Percentiles rank a stretch among this genome's conserved stretches.
Evolutionary conservation across 306 rosid genomes (phyloP).

Genomic region (Dryas drummondii): DNA sequence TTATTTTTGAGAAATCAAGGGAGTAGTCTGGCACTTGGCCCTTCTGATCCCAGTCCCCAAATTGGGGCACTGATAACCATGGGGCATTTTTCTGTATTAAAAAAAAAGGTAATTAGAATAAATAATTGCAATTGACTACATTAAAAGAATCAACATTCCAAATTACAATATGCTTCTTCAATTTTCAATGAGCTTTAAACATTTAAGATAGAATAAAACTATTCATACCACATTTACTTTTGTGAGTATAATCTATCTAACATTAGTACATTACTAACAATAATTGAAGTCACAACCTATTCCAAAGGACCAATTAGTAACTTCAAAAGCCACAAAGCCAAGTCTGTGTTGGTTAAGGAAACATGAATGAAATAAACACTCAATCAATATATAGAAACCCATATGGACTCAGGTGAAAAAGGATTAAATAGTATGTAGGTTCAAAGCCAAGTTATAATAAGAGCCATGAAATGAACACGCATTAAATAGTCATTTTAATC

Average conservation of each 20-base stretch:
- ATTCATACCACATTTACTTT: background rate
- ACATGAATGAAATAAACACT: background rate
- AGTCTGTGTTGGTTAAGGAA: background rate
- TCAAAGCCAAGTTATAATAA: background rate
- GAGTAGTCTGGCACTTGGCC: constrained; percentile 90
- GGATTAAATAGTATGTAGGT: background rate
- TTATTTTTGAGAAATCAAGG: constrained; percentile 87
- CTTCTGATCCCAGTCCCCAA: constrained; percentile 97
- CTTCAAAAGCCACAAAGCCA: background rate
- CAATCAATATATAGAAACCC: background rate
- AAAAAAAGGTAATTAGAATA: background rate
- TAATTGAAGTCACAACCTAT: background rate
- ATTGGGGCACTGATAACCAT: constrained; percentile 96
- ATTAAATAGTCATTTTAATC: background rate
- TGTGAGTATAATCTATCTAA: background rate
- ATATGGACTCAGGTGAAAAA: background rate
- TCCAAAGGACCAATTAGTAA: background rate
- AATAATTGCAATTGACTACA: background rate
- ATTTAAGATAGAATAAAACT: background rate
- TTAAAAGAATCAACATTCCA: background rate
- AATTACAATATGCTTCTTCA: background rate
- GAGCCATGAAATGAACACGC: background rate
- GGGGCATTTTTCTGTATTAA: constrained; percentile 58
- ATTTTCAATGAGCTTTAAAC: background rate
- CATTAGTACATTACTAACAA: background rate